Percentiles rank a stretch among this genome's conserved stretches.
Conservation (phyloP, 257 asterid species). For the Nicotiana undulata region DNA sequence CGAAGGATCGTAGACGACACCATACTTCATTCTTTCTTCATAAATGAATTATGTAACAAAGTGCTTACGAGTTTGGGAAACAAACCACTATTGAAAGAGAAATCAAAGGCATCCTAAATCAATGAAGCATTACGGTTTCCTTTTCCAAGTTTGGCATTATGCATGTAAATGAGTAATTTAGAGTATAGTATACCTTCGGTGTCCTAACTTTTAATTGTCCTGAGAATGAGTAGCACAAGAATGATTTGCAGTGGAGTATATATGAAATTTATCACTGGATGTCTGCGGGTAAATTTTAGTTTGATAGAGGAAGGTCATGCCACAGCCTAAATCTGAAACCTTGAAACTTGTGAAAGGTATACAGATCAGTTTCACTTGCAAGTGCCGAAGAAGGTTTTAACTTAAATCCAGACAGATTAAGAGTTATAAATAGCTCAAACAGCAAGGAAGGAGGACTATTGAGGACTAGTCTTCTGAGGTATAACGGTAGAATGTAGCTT, state of each 20-base stretch:
- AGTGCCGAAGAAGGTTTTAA: not conserved
- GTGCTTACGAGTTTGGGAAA: not conserved
- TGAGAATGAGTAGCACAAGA: not conserved
- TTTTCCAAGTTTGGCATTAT: not conserved
- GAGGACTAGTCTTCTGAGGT: not conserved
- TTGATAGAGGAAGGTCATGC: not conserved
- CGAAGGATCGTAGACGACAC: not conserved
- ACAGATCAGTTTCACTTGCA: not conserved
- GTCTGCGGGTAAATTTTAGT: not conserved
- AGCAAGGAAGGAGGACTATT: not conserved
- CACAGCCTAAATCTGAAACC: slow-evolving; percentile 3
- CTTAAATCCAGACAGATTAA: not conserved
- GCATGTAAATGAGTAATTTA: not conserved
- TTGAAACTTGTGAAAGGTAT: not conserved
- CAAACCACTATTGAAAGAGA: slow-evolving; percentile 4
- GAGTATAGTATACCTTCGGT: not conserved
- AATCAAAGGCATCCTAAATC: not conserved
- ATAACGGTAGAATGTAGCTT: not conserved
- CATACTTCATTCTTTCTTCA: not conserved
- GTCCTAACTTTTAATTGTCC: not conserved
- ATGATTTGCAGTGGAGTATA: not conserved
- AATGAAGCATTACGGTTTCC: not conserved
- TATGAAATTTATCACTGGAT: not conserved
- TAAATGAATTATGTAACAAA: not conserved
- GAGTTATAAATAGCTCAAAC: not conserved